Percentiles rank a stretch among this genome's conserved stretches.
Conservation (phyloP, 1,284 basidiomycete species). For the Moniliella sp. region DNA sequence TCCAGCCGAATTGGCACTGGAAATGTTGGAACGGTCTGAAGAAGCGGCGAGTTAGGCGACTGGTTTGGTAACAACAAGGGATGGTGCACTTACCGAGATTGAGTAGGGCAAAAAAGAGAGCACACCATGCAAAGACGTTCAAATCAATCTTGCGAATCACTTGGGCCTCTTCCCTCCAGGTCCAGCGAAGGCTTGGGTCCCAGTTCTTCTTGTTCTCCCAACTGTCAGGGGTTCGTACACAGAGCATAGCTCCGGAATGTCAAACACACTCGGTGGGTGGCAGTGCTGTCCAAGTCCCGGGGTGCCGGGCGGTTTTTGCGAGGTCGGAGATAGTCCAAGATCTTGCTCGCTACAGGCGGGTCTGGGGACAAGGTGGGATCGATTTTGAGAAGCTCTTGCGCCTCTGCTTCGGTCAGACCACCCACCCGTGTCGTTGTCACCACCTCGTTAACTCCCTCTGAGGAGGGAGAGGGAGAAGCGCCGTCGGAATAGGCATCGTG, state of each 20-base stretch:
- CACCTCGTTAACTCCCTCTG: not conserved
- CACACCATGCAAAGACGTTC: constrained; percentile 40
- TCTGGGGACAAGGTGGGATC: too few species aligned
- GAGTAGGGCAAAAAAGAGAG: constrained; percentile 21
- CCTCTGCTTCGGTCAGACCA: too few species aligned
- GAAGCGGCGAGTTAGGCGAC: too few species aligned
- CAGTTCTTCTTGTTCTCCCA: constrained; percentile 50
- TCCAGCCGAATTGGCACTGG: constrained; percentile 47
- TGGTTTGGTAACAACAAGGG: too few species aligned
- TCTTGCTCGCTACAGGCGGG: too few species aligned
- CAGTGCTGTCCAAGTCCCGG: constrained; percentile 42
- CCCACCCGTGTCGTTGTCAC: not conserved
- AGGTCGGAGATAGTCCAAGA: too few species aligned
- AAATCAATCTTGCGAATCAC: constrained; percentile 45
- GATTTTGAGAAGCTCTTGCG: too few species aligned
- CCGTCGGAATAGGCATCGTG: too few species aligned
- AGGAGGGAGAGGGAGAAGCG: too few species aligned
- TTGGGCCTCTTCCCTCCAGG: constrained; percentile 46
- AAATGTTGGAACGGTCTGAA: constrained; percentile 41
- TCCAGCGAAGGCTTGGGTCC: constrained; percentile 49
- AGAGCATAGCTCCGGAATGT: constrained; percentile 37
- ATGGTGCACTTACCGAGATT: too few species aligned
- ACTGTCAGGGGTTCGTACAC: constrained; percentile 43
- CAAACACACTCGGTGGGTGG: constrained; percentile 43
- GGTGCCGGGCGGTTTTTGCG: too few species aligned